Conservation (phyloP, 2,329 filamentous ascomycete genomes). For the Trichoderma brevicompactum region DNA sequence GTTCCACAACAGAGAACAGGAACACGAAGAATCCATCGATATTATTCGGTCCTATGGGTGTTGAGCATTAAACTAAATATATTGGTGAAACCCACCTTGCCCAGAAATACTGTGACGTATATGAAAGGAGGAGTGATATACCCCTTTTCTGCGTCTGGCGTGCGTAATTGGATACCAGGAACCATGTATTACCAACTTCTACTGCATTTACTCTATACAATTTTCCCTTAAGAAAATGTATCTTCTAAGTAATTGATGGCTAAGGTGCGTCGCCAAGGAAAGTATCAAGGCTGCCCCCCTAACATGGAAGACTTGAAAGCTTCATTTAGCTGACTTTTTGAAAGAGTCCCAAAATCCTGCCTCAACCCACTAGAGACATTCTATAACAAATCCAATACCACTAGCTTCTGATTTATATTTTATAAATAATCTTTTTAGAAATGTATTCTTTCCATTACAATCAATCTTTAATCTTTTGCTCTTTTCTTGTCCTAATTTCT, state of each 20-base stretch:
- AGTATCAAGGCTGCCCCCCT: background rate
- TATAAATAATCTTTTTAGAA: background rate
- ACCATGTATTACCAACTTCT: background rate
- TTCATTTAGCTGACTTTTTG: background rate
- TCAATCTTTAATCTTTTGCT: slow-evolving; percentile 7
- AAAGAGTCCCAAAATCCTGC: too few species aligned
- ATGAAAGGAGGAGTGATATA: background rate
- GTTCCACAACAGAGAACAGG: slow-evolving; percentile 23
- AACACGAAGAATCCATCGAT: slow-evolving; percentile 21
- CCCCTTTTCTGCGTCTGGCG: background rate
- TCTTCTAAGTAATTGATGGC: too few species aligned
- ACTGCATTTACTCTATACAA: background rate
- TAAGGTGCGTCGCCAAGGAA: too few species aligned
- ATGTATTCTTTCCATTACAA: background rate
- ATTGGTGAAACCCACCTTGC: slow-evolving; percentile 21
- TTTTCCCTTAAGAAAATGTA: too few species aligned
- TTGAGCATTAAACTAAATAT: background rate
- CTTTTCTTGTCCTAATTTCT: slow-evolving; percentile 4
- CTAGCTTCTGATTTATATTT: background rate
- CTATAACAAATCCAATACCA: background rate
- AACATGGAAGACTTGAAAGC: background rate
- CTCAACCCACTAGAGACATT: background rate
- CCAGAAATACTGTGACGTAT: slow-evolving; percentile 29
- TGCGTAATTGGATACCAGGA: background rate
- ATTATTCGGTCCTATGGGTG: slow-evolving; percentile 28